These are phyloP conservation scores for Allantophomopsis lycopodina DNA, from an alignment of 2,329 filamentous ascomycete species.

Conservation along the genomic window DNA sequence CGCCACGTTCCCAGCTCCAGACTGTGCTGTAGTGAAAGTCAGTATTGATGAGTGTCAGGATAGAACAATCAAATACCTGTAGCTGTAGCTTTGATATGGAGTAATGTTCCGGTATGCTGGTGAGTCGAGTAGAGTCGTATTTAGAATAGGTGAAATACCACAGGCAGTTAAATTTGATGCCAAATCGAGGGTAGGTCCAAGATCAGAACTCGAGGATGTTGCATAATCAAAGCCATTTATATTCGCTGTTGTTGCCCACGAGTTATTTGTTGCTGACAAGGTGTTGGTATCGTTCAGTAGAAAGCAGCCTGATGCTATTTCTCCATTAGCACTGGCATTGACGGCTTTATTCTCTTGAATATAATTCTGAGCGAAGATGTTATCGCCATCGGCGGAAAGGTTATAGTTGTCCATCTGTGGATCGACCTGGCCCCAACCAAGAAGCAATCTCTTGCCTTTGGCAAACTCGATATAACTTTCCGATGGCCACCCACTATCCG, in stretches of 20 bases:
- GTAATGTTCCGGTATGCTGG: conserved; percentile 32
- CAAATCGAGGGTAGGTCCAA: conserved; percentile 17
- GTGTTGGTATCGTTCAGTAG: conserved; percentile 26
- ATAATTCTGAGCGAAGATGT: conserved; percentile 34
- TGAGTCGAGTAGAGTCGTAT: conserved; percentile 33
- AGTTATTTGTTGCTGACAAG: conserved; percentile 32
- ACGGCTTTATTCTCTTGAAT: conserved; percentile 23
- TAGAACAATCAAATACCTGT: conserved; percentile 10
- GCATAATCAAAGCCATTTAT: conserved; percentile 16
- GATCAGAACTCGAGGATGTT: conserved; percentile 10
- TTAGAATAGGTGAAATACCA: conserved; percentile 46
- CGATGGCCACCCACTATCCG: conserved; percentile 50
- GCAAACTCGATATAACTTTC: conserved; percentile 41
- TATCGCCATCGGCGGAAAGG: conserved; percentile 29
- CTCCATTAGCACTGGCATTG: conserved; percentile 21
- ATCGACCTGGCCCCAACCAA: conserved; percentile 41
- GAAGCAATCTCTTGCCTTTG: conserved; percentile 35
- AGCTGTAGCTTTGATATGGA: conserved; percentile 35
- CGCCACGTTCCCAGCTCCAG: conserved; percentile 45
- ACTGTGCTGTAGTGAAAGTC: conserved; percentile 19
- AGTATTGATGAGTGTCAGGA: neutral
- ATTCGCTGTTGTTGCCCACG: conserved; percentile 29
- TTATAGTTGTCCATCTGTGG: conserved; percentile 42
- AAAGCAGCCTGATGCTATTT: conserved; percentile 36
- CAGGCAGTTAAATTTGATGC: conserved; percentile 32